These are phyloP conservation scores for Sphaerobolus stellatus DNA, from an alignment of 1,284 basidiomycete species.

Conservation along the genomic window DNA sequence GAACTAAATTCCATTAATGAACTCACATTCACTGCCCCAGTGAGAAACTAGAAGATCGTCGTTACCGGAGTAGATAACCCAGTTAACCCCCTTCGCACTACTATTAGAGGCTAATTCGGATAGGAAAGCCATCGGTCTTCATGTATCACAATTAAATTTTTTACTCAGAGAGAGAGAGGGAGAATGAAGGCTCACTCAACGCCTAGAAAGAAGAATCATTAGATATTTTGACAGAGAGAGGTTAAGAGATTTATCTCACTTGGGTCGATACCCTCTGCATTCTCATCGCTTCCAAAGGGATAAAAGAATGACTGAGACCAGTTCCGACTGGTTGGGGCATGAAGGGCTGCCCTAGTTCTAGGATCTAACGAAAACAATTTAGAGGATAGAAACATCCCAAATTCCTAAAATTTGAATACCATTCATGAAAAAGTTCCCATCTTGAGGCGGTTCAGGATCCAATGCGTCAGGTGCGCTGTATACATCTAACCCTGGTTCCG, in stretches of 20 bases:
- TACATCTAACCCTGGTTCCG: too few species aligned
- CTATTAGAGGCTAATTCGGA: constrained; percentile 11
- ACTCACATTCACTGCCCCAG: constrained; percentile 17
- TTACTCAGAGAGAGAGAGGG: neutral
- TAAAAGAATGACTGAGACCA: constrained; percentile 46
- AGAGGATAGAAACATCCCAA: neutral
- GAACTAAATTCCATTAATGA: neutral
- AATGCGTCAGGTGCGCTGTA: constrained; percentile 37
- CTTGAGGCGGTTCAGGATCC: constrained; percentile 31
- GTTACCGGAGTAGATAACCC: constrained; percentile 7
- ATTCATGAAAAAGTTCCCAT: constrained; percentile 51
- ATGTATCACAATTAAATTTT: neutral
- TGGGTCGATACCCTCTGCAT: too few species aligned
- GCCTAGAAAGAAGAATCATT: neutral
- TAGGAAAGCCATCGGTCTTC: constrained; percentile 7
- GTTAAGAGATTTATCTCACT: too few species aligned
- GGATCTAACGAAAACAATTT: constrained; percentile 39
- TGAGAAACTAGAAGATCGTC: constrained; percentile 10
- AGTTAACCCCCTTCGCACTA: neutral
- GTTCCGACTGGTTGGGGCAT: constrained; percentile 63
- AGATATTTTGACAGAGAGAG: too few species aligned
- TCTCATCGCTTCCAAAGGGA: too few species aligned
- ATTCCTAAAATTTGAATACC: constrained; percentile 36
- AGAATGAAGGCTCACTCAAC: constrained; percentile 8
- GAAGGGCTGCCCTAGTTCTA: constrained; percentile 55